Evolutionary conservation across 768 basidiomycete genomes (phyloP).

Genomic region (Chalciporus piperatus): DNA sequence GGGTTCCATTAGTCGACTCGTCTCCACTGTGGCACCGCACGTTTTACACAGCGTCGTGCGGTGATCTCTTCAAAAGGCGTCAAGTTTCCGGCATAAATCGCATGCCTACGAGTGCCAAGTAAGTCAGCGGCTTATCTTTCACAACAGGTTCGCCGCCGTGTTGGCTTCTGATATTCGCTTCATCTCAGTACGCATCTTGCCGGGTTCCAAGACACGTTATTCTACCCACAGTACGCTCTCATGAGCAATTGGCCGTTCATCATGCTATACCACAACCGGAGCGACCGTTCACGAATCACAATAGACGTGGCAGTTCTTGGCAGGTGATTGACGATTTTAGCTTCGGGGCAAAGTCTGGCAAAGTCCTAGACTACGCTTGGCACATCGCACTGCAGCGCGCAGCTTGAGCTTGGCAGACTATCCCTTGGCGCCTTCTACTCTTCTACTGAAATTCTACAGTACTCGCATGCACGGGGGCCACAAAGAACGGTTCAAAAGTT

Average conservation of each 20-base stretch:
- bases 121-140: not conserved
- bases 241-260: too few relatives aligned
- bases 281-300: too few relatives aligned
- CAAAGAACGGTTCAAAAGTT: slow-evolving; percentile 5
- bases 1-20: not conserved
- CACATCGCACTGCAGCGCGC: not conserved
- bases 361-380: not conserved
- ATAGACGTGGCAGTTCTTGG: not conserved
- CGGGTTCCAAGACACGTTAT: too few relatives aligned
- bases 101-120: not conserved
- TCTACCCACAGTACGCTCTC: too few relatives aligned
- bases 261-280: too few relatives aligned
- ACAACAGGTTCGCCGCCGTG: not conserved
- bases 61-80: not conserved
- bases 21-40: slow-evolving; percentile 23
- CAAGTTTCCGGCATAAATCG: not conserved
- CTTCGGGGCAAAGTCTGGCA: not conserved
- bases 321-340: not conserved
- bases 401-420: too few relatives aligned
- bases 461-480: not conserved
- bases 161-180: too few relatives aligned
- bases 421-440: too few relatives aligned
- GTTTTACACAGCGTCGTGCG: not conserved
- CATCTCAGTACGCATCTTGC: too few relatives aligned
- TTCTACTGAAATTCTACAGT: too few relatives aligned